Conservation (phyloP, 208 protist genomes). For the Acanthamoeba triangularis region DNA sequence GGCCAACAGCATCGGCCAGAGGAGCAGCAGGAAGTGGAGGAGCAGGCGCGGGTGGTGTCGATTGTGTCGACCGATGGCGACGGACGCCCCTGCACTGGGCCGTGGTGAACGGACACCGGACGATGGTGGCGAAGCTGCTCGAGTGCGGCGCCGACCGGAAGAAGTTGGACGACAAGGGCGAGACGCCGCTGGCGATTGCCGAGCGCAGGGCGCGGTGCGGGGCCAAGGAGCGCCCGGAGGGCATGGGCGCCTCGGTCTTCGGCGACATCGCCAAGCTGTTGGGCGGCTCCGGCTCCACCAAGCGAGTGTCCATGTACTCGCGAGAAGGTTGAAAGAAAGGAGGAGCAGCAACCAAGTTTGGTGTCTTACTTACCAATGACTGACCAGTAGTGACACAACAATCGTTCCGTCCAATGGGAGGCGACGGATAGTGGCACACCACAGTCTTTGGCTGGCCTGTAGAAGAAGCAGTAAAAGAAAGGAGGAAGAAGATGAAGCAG, state of each 20-base stretch:
- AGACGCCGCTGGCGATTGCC: slow-evolving; percentile 68
- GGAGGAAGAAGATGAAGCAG: background rate
- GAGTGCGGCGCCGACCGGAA: slow-evolving; percentile 31
- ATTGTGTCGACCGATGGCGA: slow-evolving; percentile 51
- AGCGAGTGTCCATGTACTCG: slow-evolving; percentile 2
- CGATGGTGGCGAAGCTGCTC: slow-evolving; percentile 61
- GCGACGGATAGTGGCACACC: too few relatives aligned
- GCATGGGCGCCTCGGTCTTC: slow-evolving; percentile 66
- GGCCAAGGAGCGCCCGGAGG: slow-evolving; percentile 54
- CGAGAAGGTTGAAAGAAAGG: too few relatives aligned
- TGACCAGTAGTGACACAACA: too few relatives aligned
- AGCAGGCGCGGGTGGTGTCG: background rate
- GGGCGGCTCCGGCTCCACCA: slow-evolving; percentile 69
- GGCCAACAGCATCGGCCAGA: background rate
- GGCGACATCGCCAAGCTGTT: slow-evolving; percentile 75
- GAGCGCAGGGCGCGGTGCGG: slow-evolving; percentile 67
- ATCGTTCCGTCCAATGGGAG: too few relatives aligned
- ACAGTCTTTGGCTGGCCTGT: too few relatives aligned
- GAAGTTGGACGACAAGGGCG: background rate
- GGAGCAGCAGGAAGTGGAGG: background rate
- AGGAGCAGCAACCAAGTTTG: too few relatives aligned
- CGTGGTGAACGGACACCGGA: slow-evolving; percentile 66
- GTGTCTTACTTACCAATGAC: too few relatives aligned
- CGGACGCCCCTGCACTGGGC: slow-evolving; percentile 75
- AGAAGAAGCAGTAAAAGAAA: too few relatives aligned